phyloP scores from a whole-genome alignment of 2,329 filamentous ascomycete species.

The Septoria petroselini region DNA sequence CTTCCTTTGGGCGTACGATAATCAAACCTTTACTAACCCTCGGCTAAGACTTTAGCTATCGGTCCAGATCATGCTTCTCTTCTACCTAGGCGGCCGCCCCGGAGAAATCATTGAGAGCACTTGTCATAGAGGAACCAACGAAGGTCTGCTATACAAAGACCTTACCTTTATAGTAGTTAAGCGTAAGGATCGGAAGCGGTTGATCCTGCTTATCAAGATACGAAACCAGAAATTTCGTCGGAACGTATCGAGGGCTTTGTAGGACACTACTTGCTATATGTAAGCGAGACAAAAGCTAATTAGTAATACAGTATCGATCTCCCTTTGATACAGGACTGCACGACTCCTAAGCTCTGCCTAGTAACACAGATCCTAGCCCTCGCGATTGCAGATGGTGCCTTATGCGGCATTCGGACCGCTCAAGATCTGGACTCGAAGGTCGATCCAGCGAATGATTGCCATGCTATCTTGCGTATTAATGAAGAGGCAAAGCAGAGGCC shows the following conservation, averaged over 20 bases:
- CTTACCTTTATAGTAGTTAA: constrained; percentile 1
- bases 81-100: constrained; percentile 16
- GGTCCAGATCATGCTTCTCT: constrained; percentile 6
- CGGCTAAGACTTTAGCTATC: constrained; percentile 15
- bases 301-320: background rate
- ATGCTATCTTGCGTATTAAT: background rate
- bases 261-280: background rate
- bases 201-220: background rate
- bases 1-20: constrained; percentile 18
- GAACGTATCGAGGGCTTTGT: background rate
- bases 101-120: constrained; percentile 18
- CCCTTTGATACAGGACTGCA: constrained; percentile 3
- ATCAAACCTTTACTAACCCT: constrained; percentile 9
- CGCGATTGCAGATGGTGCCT: constrained; percentile 14
- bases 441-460: background rate
- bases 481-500: background rate
- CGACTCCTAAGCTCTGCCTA: constrained; percentile 5
- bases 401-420: constrained; percentile 1
- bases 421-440: constrained; percentile 4
- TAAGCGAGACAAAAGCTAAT: background rate
- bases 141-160: constrained; percentile 16
- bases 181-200: background rate
- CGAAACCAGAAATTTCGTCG: constrained; percentile 10
- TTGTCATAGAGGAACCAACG: constrained; percentile 6
- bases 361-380: constrained; percentile 13